Evolutionary conservation across 139 green algal genomes (phyloP).

Genomic region (Chlorella sp.): DNA sequence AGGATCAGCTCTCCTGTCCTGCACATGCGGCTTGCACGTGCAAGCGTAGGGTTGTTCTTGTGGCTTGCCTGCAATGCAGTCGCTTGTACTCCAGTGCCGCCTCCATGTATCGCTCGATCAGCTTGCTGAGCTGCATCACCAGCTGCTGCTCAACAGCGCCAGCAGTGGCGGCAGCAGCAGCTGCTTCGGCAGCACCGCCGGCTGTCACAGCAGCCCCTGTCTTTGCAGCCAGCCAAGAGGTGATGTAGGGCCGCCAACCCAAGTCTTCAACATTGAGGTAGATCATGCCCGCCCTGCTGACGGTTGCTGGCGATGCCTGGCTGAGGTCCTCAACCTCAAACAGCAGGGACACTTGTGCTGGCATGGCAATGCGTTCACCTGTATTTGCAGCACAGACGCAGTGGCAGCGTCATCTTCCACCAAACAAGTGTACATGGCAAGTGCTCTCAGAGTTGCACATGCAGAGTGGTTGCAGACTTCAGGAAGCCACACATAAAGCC

Average conservation of each 20-base stretch:
- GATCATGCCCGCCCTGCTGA: constrained; percentile 74
- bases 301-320: constrained; percentile 64
- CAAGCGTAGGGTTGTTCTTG: no score
- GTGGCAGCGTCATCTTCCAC: no score
- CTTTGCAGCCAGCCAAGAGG: constrained; percentile 45
- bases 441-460: no score
- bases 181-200: no score
- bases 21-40: no score
- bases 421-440: no score
- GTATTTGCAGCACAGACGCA: no score
- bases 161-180: no score
- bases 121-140: constrained; percentile 37
- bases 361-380: constrained; percentile 76
- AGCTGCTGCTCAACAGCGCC: constrained; percentile 3
- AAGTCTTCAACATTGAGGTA: constrained; percentile 81
- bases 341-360: constrained; percentile 45
- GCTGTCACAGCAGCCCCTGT: no score
- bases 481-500: no score
- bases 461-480: no score
- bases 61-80: constrained; percentile 12
- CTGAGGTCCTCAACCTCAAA: constrained; percentile 82
- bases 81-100: constrained; percentile 58
- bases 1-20: no score
- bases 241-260: constrained; percentile 65
- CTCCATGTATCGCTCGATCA: constrained; percentile 73